Percentiles rank a stretch among this genome's conserved stretches.
These are phyloP conservation scores for Triticum urartu DNA, from an alignment of 176 grass and related monocot species.

Conservation along the genomic window DNA sequence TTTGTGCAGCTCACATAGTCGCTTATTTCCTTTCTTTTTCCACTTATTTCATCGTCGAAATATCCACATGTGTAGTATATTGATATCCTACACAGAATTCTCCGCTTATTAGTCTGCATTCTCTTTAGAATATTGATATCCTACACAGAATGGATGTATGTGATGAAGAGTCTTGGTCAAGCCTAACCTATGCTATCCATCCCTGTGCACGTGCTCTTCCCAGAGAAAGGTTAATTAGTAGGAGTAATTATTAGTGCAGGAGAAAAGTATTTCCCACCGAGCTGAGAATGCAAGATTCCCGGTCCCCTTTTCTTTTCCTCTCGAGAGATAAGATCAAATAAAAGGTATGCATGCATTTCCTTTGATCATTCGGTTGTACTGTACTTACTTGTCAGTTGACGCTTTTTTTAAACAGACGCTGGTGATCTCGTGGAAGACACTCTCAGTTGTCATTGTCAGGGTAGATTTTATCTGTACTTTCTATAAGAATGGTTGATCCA, in stretches of 20 bases:
- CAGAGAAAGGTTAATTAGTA: background rate
- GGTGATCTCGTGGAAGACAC: no score
- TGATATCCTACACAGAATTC: background rate
- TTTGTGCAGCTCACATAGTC: no score
- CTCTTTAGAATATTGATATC: background rate
- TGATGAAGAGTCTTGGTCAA: conserved; percentile 30
- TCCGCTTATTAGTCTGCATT: background rate
- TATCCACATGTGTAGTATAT: no score
- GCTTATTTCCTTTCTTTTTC: no score
- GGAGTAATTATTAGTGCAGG: background rate
- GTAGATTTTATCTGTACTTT: no score
- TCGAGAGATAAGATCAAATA: background rate
- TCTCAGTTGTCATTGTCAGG: no score
- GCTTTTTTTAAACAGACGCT: no score
- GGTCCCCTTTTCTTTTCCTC: background rate
- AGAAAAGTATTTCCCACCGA: background rate
- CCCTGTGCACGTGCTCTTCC: background rate
- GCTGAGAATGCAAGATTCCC: background rate
- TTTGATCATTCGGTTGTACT: conserved; percentile 21
- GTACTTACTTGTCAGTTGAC: background rate
- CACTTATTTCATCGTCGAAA: no score
- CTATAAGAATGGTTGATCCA: no score
- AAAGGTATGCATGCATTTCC: background rate
- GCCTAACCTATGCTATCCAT: background rate
- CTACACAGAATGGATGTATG: background rate